phyloP scores from a whole-genome alignment of 345 rosid species.

The Citrus cavaleriei region DNA sequence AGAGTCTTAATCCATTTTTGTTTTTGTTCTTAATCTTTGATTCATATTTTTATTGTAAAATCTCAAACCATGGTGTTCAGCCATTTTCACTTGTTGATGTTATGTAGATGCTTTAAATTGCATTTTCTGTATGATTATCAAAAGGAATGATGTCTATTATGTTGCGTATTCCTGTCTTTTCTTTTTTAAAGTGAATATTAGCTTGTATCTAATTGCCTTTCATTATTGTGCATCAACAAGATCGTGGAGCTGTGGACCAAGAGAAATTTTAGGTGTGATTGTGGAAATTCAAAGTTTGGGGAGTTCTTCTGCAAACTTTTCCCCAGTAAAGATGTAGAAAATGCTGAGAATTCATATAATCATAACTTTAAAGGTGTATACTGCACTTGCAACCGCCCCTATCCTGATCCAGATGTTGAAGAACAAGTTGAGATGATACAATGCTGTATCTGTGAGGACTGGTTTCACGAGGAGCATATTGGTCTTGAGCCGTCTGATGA shows the following conservation, averaged over 20 bases:
- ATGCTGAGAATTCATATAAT: conserved; percentile 72
- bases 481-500: conserved; percentile 53
- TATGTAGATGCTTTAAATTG: not conserved
- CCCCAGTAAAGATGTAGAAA: conserved; percentile 70
- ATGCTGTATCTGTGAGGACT: conserved; percentile 93
- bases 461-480: conserved; percentile 97
- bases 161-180: not conserved
- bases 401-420: conserved; percentile 89
- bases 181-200: not conserved
- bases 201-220: not conserved
- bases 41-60: not conserved
- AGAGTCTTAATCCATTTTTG: not conserved
- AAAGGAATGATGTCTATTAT: not conserved
- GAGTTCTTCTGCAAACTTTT: conserved; percentile 75
- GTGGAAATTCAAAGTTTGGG: conserved; percentile 94
- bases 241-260: conserved; percentile 96
- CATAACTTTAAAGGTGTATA: conserved; percentile 91
- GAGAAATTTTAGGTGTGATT: conserved; percentile 85
- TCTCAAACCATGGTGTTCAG: not conserved
- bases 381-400: conserved; percentile 76
- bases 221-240: conserved; percentile 24
- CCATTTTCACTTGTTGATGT: not conserved
- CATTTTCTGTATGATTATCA: not conserved
- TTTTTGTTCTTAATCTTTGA: not conserved
- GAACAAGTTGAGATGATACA: conserved; percentile 97